Conservation (phyloP, 108 stramenopile genomes). For the Skeletonema menzelii region DNA sequence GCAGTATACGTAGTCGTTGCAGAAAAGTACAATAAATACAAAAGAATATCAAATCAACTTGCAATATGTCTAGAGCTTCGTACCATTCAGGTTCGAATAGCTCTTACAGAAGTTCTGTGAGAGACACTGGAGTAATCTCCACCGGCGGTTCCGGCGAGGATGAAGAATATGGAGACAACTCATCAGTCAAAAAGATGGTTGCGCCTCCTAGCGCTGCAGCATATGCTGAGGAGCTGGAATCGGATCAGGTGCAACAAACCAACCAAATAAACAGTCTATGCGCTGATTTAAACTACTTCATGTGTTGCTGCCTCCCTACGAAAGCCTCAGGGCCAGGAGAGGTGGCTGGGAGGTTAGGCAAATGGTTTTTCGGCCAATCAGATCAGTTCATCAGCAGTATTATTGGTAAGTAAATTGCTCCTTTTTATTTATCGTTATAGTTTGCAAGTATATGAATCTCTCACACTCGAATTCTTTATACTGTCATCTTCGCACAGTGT, state of each 20-base stretch:
- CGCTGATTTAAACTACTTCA: constrained; percentile 41
- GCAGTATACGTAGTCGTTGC: too few species aligned
- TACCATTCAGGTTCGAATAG: not conserved
- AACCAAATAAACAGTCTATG: constrained; percentile 24
- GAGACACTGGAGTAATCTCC: not conserved
- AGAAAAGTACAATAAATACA: too few species aligned
- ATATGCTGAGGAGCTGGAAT: not conserved
- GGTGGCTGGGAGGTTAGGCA: constrained; percentile 12
- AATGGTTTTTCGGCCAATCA: constrained; percentile 45
- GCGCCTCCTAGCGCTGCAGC: constrained; percentile 1
- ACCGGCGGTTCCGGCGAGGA: constrained; percentile 8
- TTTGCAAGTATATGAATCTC: not conserved
- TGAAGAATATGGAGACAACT: constrained; percentile 6
- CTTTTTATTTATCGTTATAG: too few species aligned
- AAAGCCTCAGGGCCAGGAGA: constrained; percentile 22
- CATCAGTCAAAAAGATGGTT: constrained; percentile 1
- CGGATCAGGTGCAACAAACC: constrained; percentile 6
- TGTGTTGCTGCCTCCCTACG: constrained; percentile 48
- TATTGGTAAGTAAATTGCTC: constrained; percentile 18
- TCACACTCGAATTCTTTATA: not conserved
- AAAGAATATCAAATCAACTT: not conserved
- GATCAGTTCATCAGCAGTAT: constrained; percentile 53
- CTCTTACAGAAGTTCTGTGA: not conserved
- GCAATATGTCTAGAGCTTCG: not conserved
- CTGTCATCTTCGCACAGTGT: constrained; percentile 10